A percentile compares a stretch with the other conserved stretches of the same genome.
Conservation (phyloP, 176 grass and related monocot genomes). For the Pontederia paniculata region DNA sequence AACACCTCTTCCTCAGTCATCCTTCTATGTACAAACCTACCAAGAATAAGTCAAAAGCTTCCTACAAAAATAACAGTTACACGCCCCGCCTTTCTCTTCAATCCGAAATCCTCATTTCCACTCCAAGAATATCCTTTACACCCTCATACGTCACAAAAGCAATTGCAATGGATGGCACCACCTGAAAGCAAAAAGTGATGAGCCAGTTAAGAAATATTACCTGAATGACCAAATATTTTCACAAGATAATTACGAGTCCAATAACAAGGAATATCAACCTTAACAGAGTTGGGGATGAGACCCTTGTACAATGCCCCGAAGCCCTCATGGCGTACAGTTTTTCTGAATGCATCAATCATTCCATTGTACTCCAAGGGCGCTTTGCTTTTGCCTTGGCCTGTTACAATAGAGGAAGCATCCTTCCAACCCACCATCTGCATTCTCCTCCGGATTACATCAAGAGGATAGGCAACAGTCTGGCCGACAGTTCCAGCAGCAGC, state of each 20-base stretch:
- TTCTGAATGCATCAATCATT: conserved; percentile 90
- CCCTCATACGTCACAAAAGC: conserved; percentile 93
- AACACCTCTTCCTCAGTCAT: background rate
- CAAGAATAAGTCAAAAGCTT: background rate
- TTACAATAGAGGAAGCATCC: conserved; percentile 68
- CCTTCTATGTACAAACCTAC: background rate
- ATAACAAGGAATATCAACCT: conserved; percentile 28
- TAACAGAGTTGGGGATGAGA: conserved; percentile 91
- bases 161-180: conserved; percentile 89
- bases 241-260: background rate
- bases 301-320: conserved; percentile 93
- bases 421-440: conserved; percentile 99
- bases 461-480: conserved; percentile 95
- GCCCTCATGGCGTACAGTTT: conserved; percentile 82
- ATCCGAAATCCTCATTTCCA: conserved; percentile 97
- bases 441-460: conserved; percentile 89
- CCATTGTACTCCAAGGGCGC: conserved; percentile 63
- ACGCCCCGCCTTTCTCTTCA: conserved; percentile 21
- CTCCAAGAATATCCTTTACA: conserved; percentile 94
- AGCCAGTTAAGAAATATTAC: background rate
- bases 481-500: conserved; percentile 80
- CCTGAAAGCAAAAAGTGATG: conserved; percentile 30
- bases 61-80: background rate
- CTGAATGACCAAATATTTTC: background rate
- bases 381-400: conserved; percentile 42